Conservation (phyloP, 331 rosid species). For the Rhamnella rubrinervis region DNA sequence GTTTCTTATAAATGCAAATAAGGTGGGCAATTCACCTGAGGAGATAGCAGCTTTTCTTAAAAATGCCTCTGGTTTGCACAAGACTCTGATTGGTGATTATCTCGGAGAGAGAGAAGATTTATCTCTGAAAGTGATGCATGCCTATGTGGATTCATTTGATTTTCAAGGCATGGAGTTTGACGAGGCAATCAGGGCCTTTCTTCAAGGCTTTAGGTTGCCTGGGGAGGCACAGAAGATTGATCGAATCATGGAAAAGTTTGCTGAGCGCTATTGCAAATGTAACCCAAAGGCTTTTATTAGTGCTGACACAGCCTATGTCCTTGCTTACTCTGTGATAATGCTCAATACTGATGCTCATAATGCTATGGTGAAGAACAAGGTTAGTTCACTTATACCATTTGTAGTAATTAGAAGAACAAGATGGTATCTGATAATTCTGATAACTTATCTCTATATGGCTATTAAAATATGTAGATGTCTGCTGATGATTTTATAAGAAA, state of each 20-base stretch:
- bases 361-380: conserved; percentile 96
- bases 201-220: conserved; percentile 94
- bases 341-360: conserved; percentile 98
- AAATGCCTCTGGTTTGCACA: conserved; percentile 95
- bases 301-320: conserved; percentile 99
- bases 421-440: conserved; percentile 15
- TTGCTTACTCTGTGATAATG: conserved; percentile 94
- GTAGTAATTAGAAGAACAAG: conserved; percentile 15
- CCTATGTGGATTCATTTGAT: conserved; percentile 93
- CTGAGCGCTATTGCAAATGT: conserved; percentile 95
- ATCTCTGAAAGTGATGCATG: conserved; percentile 91
- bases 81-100: conserved; percentile 90
- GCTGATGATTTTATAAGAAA: conserved; percentile 97
- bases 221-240: conserved; percentile 99
- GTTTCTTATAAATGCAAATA: conserved; percentile 91
- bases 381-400: conserved; percentile 32
- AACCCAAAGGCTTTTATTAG: conserved; percentile 87
- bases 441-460: conserved; percentile 7
- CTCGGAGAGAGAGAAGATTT: conserved; percentile 97
- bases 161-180: conserved; percentile 92
- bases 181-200: conserved; percentile 89
- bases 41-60: conserved; percentile 91
- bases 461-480: conserved; percentile 76
- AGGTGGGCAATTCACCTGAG: conserved; percentile 92
- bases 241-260: conserved; percentile 97